Conservation (phyloP, 176 grass and related monocot genomes). For the Pharus latifolius region DNA sequence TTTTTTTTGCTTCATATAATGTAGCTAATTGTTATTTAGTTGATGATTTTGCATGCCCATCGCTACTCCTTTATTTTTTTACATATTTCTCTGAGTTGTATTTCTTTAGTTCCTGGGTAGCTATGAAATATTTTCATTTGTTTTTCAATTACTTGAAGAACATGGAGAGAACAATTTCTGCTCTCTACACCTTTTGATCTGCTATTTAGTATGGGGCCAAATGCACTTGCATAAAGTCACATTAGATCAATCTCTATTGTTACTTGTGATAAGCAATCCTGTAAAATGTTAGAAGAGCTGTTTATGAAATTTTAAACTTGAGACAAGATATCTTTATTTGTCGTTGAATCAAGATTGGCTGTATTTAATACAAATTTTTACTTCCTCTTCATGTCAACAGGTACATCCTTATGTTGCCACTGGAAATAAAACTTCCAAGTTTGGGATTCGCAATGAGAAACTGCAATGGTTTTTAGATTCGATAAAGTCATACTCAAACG, state of each 20-base stretch:
- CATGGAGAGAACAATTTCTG: neutral
- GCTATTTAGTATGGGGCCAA: neutral
- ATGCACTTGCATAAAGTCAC: neutral
- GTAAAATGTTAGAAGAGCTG: neutral
- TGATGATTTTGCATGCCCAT: neutral
- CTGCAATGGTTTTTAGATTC: slow-evolving; percentile 94
- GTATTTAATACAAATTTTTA: neutral
- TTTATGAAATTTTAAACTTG: neutral
- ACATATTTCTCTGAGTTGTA: neutral
- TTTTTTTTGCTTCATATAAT: slow-evolving; percentile 5
- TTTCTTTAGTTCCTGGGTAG: neutral
- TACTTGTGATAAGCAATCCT: neutral
- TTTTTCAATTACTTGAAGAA: neutral
- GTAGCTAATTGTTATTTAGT: neutral
- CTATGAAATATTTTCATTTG: neutral
- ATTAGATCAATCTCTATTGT: neutral
- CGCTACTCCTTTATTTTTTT: neutral
- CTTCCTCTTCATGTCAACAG: slow-evolving; percentile 20
- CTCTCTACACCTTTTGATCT: neutral
- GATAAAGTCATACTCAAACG: slow-evolving; percentile 69
- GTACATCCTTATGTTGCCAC: slow-evolving; percentile 99
- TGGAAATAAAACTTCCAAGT: slow-evolving; percentile 97
- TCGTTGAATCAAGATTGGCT: neutral
- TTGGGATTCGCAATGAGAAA: slow-evolving; percentile 96
- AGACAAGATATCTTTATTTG: neutral